Percentiles rank a stretch among this genome's conserved stretches.
phyloP scores from a whole-genome alignment of 177 flowering plant species.

The Vitis hybrid region DNA sequence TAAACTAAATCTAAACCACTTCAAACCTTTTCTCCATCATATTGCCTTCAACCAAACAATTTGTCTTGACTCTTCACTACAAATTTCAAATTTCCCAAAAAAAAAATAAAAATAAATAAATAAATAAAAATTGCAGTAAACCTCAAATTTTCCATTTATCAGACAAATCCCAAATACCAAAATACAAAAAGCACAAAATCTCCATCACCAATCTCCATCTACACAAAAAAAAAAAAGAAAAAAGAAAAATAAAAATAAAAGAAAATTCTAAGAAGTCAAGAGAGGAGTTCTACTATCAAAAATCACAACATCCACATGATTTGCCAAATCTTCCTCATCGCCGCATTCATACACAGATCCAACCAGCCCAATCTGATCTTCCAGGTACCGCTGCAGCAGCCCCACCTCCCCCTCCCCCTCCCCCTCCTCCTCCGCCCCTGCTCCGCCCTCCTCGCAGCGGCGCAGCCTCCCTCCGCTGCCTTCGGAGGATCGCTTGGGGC shows the following conservation, averaged over 20 bases:
- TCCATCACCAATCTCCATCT: not conserved
- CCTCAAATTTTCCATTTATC: not conserved
- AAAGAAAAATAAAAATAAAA: not conserved
- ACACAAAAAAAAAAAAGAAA: not conserved
- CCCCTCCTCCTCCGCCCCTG: conserved; percentile 9
- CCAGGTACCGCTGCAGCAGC: conserved; percentile 33
- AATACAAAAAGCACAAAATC: not conserved
- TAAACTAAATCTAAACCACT: no score
- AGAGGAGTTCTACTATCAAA: conserved; percentile 18
- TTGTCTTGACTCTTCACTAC: no score
- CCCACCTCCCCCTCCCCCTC: conserved; percentile 13
- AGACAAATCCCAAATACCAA: not conserved
- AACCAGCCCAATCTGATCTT: conserved; percentile 34
- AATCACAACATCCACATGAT: conserved; percentile 2
- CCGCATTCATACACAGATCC: conserved; percentile 38
- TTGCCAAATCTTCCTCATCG: conserved; percentile 11
- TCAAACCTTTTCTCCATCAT: no score
- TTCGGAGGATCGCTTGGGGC: not conserved
- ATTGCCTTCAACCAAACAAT: no score
- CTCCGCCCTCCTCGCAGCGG: conserved; percentile 3
- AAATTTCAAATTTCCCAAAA: no score
- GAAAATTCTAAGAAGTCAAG: conserved; percentile 6
- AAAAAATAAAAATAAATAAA: no score
- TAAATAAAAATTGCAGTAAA: no score
- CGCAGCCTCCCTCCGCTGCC: not conserved